Evolutionary conservation across 208 protist genomes (phyloP), one percentile per base, ranked within the genome.

Genomic region (Herpetomonas muscarum): DNA sequence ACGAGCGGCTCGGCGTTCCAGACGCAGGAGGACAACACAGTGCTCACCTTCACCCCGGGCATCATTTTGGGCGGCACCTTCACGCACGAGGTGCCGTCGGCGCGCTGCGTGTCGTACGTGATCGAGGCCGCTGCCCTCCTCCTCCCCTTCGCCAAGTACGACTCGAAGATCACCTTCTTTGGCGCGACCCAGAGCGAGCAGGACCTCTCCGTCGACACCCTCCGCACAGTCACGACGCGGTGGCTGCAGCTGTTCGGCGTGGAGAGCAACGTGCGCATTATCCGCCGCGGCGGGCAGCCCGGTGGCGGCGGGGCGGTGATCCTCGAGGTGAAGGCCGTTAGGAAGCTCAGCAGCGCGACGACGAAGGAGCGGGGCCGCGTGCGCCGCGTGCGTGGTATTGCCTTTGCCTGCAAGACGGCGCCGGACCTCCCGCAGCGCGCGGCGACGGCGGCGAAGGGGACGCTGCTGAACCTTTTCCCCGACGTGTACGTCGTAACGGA

Each of bases 401-500:
- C 88, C n/a, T 98, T 93, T 71, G 86, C 73, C n/a, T 82, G 70
- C 31, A 80, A 80, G 41, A 83, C 85, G 12, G 84, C 92, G 1
- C 66, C 89, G 0, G 90, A 98, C 57, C 70, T 98, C 36, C 68
- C 75, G 17, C 92, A 97, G 63, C 74, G 92, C 30, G 71, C 80
- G 3, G 92, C 92, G 17, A 92, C 87, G 5, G 76, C 86, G 3
- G 81, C 91, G 9, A 95, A 97, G 53, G 87, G 89, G 4, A 77
- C 91, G 19, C 72, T 97, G 61, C 75, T 96, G 17, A 75, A 92
- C 42, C 51, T 96, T n/a, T 58, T 97, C 25, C 90, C 93, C 0
- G 91, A 97, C 67, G 84, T 97, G 41, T 97, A 96, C 69, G 77
- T 97, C 26, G 85, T 94, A 44, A 95, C 90, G 12, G 93, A 97